phyloP scores from a whole-genome alignment of 1,284 basidiomycete species.

The Cryptococcus sp. region DNA sequence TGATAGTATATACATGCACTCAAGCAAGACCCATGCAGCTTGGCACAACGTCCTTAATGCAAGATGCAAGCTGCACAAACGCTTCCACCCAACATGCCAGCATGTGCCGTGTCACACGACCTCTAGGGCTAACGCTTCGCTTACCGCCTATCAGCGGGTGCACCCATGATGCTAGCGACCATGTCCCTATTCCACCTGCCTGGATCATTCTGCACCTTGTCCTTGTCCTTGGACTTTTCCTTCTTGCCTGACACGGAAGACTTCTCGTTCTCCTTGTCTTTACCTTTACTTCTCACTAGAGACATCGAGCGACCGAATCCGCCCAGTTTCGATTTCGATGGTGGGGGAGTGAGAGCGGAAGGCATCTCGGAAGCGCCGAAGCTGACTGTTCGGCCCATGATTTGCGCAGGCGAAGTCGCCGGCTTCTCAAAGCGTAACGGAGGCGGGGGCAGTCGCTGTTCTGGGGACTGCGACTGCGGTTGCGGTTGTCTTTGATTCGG shows the following conservation, averaged over 20 bases:
- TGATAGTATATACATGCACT: no score
- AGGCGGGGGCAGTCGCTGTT: constrained; percentile 10
- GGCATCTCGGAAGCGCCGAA: no score
- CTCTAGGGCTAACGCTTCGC: not conserved
- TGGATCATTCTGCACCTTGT: constrained; percentile 35
- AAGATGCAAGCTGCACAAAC: no score
- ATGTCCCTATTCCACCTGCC: constrained; percentile 47
- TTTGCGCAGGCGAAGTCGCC: constrained; percentile 1
- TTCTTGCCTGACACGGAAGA: constrained; percentile 4
- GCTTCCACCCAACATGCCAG: no score
- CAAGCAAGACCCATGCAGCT: no score
- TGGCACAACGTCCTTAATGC: no score
- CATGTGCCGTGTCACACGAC: not conserved
- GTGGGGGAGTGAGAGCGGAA: not conserved
- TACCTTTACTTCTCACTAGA: constrained; percentile 19
- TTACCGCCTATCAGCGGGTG: constrained; percentile 32
- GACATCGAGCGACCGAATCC: constrained; percentile 36
- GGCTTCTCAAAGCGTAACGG: no score
- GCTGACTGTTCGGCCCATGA: no score
- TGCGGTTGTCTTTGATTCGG: not conserved
- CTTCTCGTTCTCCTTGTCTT: constrained; percentile 25
- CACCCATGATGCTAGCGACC: constrained; percentile 50
- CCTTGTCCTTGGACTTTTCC: constrained; percentile 19
- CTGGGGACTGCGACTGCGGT: not conserved
- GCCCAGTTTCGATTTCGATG: constrained; percentile 27